These are phyloP conservation scores for Annulohypoxylon truncatum DNA, from an alignment of 2,329 filamentous ascomycete genomes.

Conservation along the genomic window DNA sequence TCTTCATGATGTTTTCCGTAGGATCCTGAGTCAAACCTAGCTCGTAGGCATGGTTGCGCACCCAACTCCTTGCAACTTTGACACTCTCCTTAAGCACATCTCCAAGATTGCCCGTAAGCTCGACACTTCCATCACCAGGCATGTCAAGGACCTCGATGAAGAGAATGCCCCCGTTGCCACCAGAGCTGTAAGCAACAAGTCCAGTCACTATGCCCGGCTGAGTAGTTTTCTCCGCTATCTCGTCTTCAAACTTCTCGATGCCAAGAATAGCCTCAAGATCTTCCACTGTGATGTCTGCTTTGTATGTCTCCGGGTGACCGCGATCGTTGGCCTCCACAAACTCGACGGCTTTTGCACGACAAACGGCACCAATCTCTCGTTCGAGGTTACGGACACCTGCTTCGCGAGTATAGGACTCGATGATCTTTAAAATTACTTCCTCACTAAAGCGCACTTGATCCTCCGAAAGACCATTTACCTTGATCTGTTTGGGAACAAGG, in stretches of 20 bases:
- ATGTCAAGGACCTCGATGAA: slow-evolving; percentile 99
- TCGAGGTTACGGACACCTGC: slow-evolving; percentile 96
- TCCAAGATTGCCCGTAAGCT: slow-evolving; percentile 95
- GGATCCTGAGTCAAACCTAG: slow-evolving; percentile 84
- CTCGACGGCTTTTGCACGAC: slow-evolving; percentile 94
- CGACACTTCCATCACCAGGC: slow-evolving; percentile 91
- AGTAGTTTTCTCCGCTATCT: slow-evolving; percentile 86
- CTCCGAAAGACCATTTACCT: slow-evolving; percentile 83
- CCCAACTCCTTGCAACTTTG: slow-evolving; percentile 95
- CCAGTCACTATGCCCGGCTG: slow-evolving; percentile 95
- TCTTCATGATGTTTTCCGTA: slow-evolving; percentile 94
- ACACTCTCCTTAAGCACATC: slow-evolving; percentile 98
- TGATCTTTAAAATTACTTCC: slow-evolving; percentile 92
- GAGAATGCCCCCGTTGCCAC: slow-evolving; percentile 93
- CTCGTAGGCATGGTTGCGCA: slow-evolving; percentile 94
- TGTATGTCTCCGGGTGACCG: slow-evolving; percentile 75
- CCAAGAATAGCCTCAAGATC: slow-evolving; percentile 93
- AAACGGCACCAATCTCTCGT: slow-evolving; percentile 93
- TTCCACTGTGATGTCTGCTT: slow-evolving; percentile 75
- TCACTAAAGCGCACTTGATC: slow-evolving; percentile 81
- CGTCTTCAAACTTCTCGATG: slow-evolving; percentile 93
- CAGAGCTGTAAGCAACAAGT: slow-evolving; percentile 91
- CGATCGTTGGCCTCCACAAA: slow-evolving; percentile 90
- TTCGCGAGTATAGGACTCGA: slow-evolving; percentile 95
- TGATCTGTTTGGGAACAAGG: slow-evolving; percentile 95